Evolutionary conservation across 2,329 filamentous ascomycete species (phyloP).

Genomic region (Escovopsis sp.): DNA sequence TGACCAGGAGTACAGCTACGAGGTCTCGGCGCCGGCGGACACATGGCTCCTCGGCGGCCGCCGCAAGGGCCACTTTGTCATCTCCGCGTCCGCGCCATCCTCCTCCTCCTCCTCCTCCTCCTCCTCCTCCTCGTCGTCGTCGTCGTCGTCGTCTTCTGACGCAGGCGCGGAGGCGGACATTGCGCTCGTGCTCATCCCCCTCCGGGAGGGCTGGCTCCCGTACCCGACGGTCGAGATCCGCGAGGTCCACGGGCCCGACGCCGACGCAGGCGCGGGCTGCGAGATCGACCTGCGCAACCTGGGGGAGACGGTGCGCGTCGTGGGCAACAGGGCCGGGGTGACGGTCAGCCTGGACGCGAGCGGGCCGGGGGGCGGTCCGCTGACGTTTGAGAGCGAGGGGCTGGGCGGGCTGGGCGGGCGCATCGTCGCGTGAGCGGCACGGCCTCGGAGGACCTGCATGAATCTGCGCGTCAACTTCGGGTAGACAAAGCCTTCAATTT

Average conservation of each 20-base stretch:
- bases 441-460: not conserved
- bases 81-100: conserved; percentile 16
- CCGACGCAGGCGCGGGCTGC: conserved; percentile 22
- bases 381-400: conserved; percentile 48
- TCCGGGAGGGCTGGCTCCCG: conserved; percentile 63
- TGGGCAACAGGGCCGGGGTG: conserved; percentile 54
- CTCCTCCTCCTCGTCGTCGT: not conserved
- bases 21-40: conserved; percentile 58
- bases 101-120: no score
- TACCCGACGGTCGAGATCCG: conserved; percentile 69
- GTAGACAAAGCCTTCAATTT: no score
- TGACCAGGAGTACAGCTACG: conserved; percentile 66
- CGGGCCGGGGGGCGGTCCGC: conserved; percentile 47
- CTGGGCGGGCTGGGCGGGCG: conserved; percentile 17
- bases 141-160: conserved; percentile 23
- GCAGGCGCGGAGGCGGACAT: conserved; percentile 43
- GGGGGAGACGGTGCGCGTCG: conserved; percentile 61
- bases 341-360: conserved; percentile 60
- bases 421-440: conserved; percentile 20
- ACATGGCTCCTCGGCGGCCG: conserved; percentile 77
- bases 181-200: conserved; percentile 62
- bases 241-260: conserved; percentile 25
- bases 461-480: not conserved
- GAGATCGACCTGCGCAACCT: conserved; percentile 72
- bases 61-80: conserved; percentile 62